Conservation (phyloP, 179 eudicot species). For the Spinacia oleracea region DNA sequence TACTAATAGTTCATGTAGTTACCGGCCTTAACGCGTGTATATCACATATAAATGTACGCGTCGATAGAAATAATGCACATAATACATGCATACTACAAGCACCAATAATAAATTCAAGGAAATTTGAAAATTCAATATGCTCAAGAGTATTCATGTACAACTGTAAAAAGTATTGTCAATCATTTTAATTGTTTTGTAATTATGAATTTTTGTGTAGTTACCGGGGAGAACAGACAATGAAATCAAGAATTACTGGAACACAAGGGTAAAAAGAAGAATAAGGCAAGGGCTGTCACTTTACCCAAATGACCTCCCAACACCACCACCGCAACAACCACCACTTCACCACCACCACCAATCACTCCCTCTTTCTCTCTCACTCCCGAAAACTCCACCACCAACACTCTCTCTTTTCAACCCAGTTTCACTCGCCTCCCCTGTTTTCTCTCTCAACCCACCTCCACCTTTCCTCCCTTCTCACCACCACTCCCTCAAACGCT, state of each 20-base stretch:
- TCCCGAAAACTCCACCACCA: conserved; percentile 23
- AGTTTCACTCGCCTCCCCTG: conserved; percentile 32
- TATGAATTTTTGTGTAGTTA: conserved; percentile 34
- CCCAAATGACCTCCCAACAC: conserved; percentile 31
- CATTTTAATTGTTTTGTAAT: neutral
- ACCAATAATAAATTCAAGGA: no score
- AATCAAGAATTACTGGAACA: conserved; percentile 72
- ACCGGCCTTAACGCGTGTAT: no score
- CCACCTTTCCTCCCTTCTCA: conserved; percentile 32
- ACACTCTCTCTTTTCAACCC: conserved; percentile 35
- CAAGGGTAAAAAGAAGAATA: conserved; percentile 48
- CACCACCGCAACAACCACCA: conserved; percentile 21
- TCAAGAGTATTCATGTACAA: no score
- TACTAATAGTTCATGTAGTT: no score
- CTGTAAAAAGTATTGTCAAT: no score
- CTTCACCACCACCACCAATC: conserved; percentile 20
- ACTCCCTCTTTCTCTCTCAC: conserved; percentile 13
- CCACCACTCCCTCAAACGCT: conserved; percentile 18
- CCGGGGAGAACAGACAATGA: conserved; percentile 71
- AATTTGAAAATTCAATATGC: no score
- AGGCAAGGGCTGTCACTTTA: conserved; percentile 53
- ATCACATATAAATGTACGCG: no score
- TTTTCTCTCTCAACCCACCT: conserved; percentile 27
- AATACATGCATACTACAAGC: no score
- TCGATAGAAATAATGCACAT: no score